A percentile compares a stretch with the other conserved stretches of the same genome.
phyloP scores from a whole-genome alignment of 768 basidiomycete genomes.

The Lactarius vividus region DNA sequence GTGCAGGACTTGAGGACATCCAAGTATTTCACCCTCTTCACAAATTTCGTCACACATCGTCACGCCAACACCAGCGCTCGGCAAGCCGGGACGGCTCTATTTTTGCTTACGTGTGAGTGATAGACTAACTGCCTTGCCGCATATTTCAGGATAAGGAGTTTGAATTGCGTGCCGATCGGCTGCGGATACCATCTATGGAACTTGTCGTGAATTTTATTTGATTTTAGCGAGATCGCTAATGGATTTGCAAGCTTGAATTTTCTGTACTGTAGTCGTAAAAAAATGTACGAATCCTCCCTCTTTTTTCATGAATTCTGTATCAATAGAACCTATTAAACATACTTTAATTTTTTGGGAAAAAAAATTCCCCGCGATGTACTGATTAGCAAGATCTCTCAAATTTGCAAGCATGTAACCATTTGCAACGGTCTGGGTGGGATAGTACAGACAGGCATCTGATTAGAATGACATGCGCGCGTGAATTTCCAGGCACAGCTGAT shows the following conservation, averaged over 20 bases:
- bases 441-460: slow-evolving; percentile 60
- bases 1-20: background rate
- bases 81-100: too few relatives aligned
- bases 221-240: background rate
- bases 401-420: background rate
- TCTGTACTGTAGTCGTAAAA: background rate
- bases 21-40: background rate
- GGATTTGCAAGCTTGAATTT: background rate
- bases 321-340: background rate
- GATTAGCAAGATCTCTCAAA: background rate
- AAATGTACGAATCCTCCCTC: background rate
- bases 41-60: background rate
- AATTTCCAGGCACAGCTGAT: slow-evolving; percentile 53
- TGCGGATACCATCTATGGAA: too few relatives aligned
- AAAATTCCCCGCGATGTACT: background rate
- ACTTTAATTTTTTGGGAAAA: slow-evolving; percentile 4
- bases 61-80: background rate
- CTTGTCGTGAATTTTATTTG: too few relatives aligned
- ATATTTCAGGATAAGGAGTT: too few relatives aligned
- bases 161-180: too few relatives aligned
- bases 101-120: too few relatives aligned
- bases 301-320: background rate
- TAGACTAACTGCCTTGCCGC: too few relatives aligned
- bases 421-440: background rate
- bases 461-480: slow-evolving; percentile 72